Evolutionary conservation across 768 basidiomycete genomes (phyloP).

Genomic region (Rhodotorula sphaerocarpa): DNA sequence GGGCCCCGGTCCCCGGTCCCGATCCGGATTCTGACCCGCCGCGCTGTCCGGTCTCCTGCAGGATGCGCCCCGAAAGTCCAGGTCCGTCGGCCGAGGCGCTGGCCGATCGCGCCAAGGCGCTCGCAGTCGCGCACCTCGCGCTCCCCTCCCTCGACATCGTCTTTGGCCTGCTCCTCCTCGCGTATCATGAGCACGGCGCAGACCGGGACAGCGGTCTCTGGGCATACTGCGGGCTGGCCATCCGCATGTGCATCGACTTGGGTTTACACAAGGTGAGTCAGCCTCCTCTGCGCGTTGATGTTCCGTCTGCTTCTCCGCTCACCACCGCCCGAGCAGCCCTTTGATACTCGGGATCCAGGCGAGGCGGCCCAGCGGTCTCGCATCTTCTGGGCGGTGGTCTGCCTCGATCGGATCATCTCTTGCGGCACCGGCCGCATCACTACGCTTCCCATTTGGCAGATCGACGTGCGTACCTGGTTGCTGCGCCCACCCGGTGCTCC

Average conservation of each 20-base stretch:
- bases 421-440: conserved; percentile 36
- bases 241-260: conserved; percentile 37
- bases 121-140: conserved; percentile 36
- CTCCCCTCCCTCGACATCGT: conserved; percentile 37
- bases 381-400: conserved; percentile 32
- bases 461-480: not conserved
- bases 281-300: not conserved
- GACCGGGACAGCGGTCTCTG: conserved; percentile 38
- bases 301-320: not conserved
- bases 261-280: conserved; percentile 36
- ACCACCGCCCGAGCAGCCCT: conserved; percentile 13
- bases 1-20: too few species aligned
- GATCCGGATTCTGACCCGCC: too few species aligned
- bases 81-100: conserved; percentile 18
- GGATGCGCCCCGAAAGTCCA: not conserved
- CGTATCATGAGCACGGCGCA: conserved; percentile 30
- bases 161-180: conserved; percentile 32
- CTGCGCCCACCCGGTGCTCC: too few species aligned
- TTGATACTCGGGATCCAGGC: conserved; percentile 17
- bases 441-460: conserved; percentile 21
- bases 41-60: not conserved
- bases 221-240: conserved; percentile 38
- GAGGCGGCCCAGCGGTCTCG: conserved; percentile 29
- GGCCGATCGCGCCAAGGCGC: conserved; percentile 33
- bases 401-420: conserved; percentile 36